Evolutionary conservation across 2,329 filamentous ascomycete genomes (phyloP).

Genomic region (Colletotrichum tanaceti): DNA sequence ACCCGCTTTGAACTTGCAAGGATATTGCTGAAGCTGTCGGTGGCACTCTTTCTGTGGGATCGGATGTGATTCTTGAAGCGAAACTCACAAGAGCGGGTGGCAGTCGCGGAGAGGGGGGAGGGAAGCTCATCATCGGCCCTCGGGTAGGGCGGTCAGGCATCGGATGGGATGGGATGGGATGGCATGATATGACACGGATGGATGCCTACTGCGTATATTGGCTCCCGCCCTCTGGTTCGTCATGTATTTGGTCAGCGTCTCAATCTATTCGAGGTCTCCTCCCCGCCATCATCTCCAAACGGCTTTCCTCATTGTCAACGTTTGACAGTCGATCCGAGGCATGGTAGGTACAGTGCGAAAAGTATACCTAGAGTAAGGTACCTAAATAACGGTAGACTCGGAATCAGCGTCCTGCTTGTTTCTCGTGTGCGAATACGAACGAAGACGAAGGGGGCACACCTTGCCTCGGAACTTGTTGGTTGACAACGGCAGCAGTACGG

Average conservation of each 20-base stretch:
- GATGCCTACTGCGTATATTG: not conserved
- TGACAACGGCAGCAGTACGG: not conserved
- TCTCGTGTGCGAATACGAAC: not conserved
- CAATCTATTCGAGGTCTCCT: constrained; percentile 4
- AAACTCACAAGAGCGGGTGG: constrained; percentile 11
- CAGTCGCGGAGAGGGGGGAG: constrained; percentile 5
- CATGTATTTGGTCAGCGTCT: constrained; percentile 11
- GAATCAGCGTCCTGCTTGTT: constrained; percentile 19
- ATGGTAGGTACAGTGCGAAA: no score
- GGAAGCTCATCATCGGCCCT: not conserved
- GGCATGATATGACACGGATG: not conserved
- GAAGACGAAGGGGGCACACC: not conserved
- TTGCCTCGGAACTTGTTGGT: not conserved
- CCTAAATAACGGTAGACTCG: not conserved
- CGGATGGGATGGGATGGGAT: not conserved
- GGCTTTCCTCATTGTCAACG: not conserved
- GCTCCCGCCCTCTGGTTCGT: not conserved
- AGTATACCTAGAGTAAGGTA: no score
- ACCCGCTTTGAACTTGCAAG: constrained; percentile 15
- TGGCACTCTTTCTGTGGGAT: constrained; percentile 9
- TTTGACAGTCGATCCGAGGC: not conserved
- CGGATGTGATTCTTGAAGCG: not conserved
- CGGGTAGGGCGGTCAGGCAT: not conserved
- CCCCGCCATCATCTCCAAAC: constrained; percentile 4
- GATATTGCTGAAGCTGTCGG: constrained; percentile 12